Evolutionary conservation across 2,329 filamentous ascomycete species (phyloP), one percentile per base, ranked within the genome.

Genomic region (Penicillium sp.): DNA sequence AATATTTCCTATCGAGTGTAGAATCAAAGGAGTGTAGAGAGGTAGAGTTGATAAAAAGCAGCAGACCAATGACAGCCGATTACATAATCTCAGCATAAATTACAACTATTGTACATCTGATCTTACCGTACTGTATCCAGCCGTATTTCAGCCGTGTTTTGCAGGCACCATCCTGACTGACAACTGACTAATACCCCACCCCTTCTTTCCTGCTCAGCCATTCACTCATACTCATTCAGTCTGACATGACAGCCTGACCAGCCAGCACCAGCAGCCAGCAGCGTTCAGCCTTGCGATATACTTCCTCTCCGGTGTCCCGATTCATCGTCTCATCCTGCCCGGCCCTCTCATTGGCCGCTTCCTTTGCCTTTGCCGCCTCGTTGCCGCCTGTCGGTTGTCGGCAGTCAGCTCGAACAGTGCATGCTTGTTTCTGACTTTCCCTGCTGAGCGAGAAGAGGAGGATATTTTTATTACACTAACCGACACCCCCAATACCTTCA

Each of bases 401-500:
- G 16, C 35, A 11, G 16, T 40, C 35, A 2, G n/a, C n/a, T 40
- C 35, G 33, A n/a, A 16, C 12, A 38, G 14, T 38, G 16, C 7
- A 30, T 30, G 5, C 28, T 11, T 5, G 28, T 30, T 16, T 14
- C 3, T 35, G 14, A 35, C 30, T 35, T 40, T 38, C n/a, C 5
- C n/a, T 40, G 14, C 3, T 11, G 3, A 3, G 33, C n/a, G 33
- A 40, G 33, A 38, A n/a, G 33, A 4, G 12, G 6, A n/a, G 33
- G 14, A 14, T 38, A 20, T 42, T 21, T 20, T 21, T 12, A 18
- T 23, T 30, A 30, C 26, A n/a, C 26, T 30, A 30, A 12, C 18
- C 5, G 40, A 21, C 23, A 42, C 53, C 53, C 46, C 21, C 30
- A 57, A 45, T 47, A 42, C 53, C 40, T 71, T 70, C 79, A 81